phyloP scores from a whole-genome alignment of 192 early-diverging fungal genomes.

The Powellomyces hirtus region DNA sequence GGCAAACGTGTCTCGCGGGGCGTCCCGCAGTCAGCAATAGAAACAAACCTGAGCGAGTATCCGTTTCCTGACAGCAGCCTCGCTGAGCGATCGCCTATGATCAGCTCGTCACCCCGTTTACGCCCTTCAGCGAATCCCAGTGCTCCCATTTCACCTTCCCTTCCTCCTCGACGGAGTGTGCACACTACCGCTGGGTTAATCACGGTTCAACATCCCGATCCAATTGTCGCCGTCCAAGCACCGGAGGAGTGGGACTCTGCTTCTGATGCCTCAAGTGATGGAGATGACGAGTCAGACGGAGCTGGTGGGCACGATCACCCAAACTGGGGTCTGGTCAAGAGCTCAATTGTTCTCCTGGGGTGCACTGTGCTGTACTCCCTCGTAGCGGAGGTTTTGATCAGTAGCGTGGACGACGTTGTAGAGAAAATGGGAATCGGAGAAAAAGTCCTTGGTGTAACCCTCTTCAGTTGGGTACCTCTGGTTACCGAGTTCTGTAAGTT shows the following conservation, averaged over 20 bases:
- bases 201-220: slow-evolving; percentile 13
- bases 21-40: not conserved
- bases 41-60: slow-evolving; percentile 11
- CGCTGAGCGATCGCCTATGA: not conserved
- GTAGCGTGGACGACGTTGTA: slow-evolving; percentile 79
- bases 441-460: slow-evolving; percentile 88
- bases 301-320: slow-evolving; percentile 84
- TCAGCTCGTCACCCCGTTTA: not conserved
- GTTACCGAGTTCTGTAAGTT: slow-evolving; percentile 83
- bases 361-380: slow-evolving; percentile 84
- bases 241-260: slow-evolving; percentile 13
- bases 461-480: slow-evolving; percentile 94
- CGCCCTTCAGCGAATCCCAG: not conserved
- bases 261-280: slow-evolving; percentile 27
- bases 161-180: slow-evolving; percentile 12
- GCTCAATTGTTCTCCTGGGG: slow-evolving; percentile 70
- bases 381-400: slow-evolving; percentile 91
- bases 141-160: slow-evolving; percentile 11
- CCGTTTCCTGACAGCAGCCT: slow-evolving; percentile 10
- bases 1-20: not conserved
- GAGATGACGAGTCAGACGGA: slow-evolving; percentile 60
- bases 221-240: not conserved
- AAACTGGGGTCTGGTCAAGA: slow-evolving; percentile 84
- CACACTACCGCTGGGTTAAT: slow-evolving; percentile 18
- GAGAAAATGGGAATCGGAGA: slow-evolving; percentile 65